Base-by-base conservation (phyloP, 1,139 yeast species). In the Hemisphaericaspora subhashii region DNA sequence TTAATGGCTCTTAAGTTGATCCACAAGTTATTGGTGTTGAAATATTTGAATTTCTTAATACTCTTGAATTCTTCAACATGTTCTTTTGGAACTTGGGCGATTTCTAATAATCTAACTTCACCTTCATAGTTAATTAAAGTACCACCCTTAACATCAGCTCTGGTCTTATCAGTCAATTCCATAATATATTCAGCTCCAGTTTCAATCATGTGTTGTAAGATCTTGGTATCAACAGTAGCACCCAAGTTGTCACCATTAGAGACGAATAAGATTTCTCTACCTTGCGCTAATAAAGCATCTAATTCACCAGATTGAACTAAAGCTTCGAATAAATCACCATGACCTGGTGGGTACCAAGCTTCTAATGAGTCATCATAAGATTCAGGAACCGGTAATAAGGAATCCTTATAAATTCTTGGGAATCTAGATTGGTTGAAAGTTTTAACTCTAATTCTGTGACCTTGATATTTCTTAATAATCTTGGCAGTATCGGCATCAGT, bases 121-220 rank as follows among this genome's bases (percentile, higher is more conserved):
- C 98, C 98, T 54, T 89, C 94, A 66, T 94, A 92, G 68, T 88
- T 89, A 64, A 92, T 90, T 64, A 92, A 80, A 53, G 98, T 92
- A 75, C 98, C 98, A 74, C 98, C 98, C 72, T 92, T 92, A 58
- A 92, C 98, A 66, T 92, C 98, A 35, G 98, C 98, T 68, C 98
- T 84, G 40, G 98, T 92, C 75, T 92, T 92, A 70, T 92, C 96
- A 43, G 98, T 94, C 64, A 92, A 80, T 71, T 92, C 98, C 98
- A 92, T 92, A 56, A 92, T 83, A 66, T 90, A 92, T 71, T 94
- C 98, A 41, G 96, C 81, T 39, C 84, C 84, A 34, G 95, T 79
- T 57, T 86, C 95, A 50, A 88, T 68, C 96, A 92, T 90, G 72
- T 92, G 97, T 64, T 85, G 82, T 60, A 92, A 77, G 52, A 92